These are phyloP conservation scores for Suhomyces xylopsoci DNA, from an alignment of 805 yeast species.

Conservation along the genomic window DNA sequence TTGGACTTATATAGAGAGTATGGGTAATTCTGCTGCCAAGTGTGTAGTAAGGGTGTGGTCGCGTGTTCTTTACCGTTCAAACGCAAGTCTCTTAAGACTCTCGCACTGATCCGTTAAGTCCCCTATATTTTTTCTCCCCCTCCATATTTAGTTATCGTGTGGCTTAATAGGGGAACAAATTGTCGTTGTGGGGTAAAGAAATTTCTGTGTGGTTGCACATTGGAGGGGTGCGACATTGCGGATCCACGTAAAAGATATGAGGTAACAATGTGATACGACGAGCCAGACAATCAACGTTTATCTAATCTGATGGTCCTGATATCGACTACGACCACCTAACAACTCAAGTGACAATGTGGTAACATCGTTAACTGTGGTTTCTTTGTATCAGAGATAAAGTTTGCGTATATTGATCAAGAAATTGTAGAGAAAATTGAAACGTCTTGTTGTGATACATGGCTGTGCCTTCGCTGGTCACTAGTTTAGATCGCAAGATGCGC, in stretches of 20 bases:
- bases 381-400: neutral
- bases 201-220: neutral
- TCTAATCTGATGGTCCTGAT: neutral
- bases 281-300: neutral
- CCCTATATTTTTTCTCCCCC: neutral
- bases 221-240: neutral
- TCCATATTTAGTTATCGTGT: constrained; percentile 4
- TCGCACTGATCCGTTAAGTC: neutral
- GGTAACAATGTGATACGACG: neutral
- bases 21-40: too few relatives aligned
- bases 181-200: constrained; percentile 1
- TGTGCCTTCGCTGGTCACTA: neutral
- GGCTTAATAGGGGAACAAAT: constrained; percentile 6
- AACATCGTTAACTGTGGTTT: neutral
- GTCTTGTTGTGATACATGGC: neutral
- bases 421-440: too few relatives aligned
- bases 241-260: neutral
- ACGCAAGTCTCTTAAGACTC: neutral
- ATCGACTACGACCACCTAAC: neutral
- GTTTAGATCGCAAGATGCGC: neutral
- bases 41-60: neutral
- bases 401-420: neutral
- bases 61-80: neutral
- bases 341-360: neutral
- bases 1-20: neutral